These are phyloP conservation scores for Acanthamoeba culbertsoni DNA, from an alignment of 208 protist genomes.

Conservation along the genomic window DNA sequence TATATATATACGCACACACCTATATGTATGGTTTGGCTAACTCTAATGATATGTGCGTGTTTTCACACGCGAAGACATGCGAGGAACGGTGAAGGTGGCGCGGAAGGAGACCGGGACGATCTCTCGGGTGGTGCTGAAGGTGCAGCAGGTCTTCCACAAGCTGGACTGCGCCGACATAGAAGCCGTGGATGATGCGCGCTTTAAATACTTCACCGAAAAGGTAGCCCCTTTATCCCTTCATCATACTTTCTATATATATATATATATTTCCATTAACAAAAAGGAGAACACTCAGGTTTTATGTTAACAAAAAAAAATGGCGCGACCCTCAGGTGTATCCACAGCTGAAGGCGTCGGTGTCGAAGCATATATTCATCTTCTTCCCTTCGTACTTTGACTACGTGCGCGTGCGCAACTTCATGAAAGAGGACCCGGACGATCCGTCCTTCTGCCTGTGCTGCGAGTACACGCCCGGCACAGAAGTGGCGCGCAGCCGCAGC, in stretches of 20 bases:
- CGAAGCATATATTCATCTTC: conserved; percentile 85
- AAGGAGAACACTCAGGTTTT: too few relatives aligned
- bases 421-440: conserved; percentile 90
- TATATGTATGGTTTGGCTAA: too few relatives aligned
- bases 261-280: too few relatives aligned
- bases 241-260: not conserved
- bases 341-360: conserved; percentile 60
- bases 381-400: conserved; percentile 96
- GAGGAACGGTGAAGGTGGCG: conserved; percentile 4
- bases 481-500: not conserved
- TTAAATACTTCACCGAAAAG: conserved; percentile 90
- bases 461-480: conserved; percentile 84
- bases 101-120: conserved; percentile 16
- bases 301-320: too few relatives aligned
- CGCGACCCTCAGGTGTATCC: conserved; percentile 6
- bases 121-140: conserved; percentile 39
- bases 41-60: not conserved
- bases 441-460: conserved; percentile 85
- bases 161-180: conserved; percentile 77
- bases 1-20: too few relatives aligned
- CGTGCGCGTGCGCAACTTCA: conserved; percentile 93
- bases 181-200: conserved; percentile 87
- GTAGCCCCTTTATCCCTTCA: conserved; percentile 58
- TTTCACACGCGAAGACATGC: not conserved
- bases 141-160: conserved; percentile 92